Percentiles rank a stretch among this genome's conserved stretches.
Conservation (phyloP, 768 basidiomycete genomes). For the Clavaria fumosa region DNA sequence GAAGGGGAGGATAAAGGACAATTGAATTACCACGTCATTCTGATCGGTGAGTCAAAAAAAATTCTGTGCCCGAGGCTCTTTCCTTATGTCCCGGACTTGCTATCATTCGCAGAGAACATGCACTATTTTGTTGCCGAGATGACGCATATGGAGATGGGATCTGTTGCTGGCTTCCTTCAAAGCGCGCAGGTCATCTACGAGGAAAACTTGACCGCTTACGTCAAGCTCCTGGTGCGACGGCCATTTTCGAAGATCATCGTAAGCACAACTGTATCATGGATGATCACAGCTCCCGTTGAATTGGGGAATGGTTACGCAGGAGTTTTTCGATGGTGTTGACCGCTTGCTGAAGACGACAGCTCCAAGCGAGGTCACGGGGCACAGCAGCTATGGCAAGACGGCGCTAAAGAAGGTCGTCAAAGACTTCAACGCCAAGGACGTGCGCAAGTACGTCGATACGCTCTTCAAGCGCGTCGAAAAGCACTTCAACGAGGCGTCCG, state of each 20-base stretch:
- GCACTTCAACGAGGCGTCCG: constrained; percentile 78
- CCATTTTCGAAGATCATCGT: constrained; percentile 83
- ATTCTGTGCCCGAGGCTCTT: too few species aligned
- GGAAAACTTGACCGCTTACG: constrained; percentile 76
- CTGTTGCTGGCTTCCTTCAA: constrained; percentile 46
- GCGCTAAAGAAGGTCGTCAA: constrained; percentile 74
- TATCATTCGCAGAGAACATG: constrained; percentile 68
- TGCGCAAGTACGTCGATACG: constrained; percentile 76
- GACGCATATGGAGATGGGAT: constrained; percentile 47
- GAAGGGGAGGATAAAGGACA: constrained; percentile 94
- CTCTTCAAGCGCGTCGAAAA: constrained; percentile 89
- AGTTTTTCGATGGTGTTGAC: constrained; percentile 89
- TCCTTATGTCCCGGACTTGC: constrained; percentile 6
- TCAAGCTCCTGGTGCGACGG: constrained; percentile 72
- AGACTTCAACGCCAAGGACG: constrained; percentile 76
- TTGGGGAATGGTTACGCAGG: constrained; percentile 30
- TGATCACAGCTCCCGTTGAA: background rate
- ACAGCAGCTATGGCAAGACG: constrained; percentile 58
- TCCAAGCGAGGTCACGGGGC: constrained; percentile 60
- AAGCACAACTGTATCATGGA: constrained; percentile 16
- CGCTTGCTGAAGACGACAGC: constrained; percentile 70
- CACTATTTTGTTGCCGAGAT: constrained; percentile 82
- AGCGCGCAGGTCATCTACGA: constrained; percentile 76
- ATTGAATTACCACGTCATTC: constrained; percentile 88
- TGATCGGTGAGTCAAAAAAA: constrained; percentile 54